phyloP scores from a whole-genome alignment of 176 grass and related monocot species.

The Tillandsia leiboldiana region DNA sequence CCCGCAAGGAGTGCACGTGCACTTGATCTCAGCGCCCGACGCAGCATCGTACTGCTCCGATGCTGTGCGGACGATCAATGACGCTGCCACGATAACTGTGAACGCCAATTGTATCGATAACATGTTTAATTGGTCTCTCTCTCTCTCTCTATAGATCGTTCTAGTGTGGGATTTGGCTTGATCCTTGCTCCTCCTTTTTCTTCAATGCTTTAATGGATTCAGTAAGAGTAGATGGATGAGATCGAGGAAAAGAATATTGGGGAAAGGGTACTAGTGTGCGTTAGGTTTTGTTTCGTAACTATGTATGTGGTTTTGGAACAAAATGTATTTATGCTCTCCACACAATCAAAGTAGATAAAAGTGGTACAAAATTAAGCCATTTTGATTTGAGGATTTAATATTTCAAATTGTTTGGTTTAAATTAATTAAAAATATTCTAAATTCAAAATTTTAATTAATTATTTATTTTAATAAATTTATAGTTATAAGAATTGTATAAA shows the following conservation, averaged over 20 bases:
- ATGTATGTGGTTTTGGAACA: too few species aligned
- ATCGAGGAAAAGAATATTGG: too few species aligned
- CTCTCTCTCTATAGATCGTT: background rate
- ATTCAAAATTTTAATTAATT: too few species aligned
- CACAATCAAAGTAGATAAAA: too few species aligned
- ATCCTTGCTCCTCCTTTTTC: background rate
- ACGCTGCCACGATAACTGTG: background rate
- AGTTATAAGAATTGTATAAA: too few species aligned
- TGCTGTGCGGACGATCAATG: background rate
- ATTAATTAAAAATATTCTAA: too few species aligned
- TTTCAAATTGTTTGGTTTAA: too few species aligned
- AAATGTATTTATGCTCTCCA: too few species aligned
- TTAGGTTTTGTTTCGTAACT: background rate
- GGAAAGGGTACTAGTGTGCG: background rate
- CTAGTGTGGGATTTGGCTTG: background rate
- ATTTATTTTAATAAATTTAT: too few species aligned
- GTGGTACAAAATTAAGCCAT: too few species aligned
- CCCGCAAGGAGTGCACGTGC: slow-evolving; percentile 30
- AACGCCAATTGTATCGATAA: background rate
- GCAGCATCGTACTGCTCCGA: background rate
- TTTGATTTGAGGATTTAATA: too few species aligned
- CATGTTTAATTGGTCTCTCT: too few species aligned
- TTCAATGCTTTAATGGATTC: background rate
- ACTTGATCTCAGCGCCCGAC: slow-evolving; percentile 20
- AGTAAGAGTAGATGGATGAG: background rate